phyloP scores from a whole-genome alignment of 2,329 filamentous ascomycete genomes.

The Xylariaceae sp. region DNA sequence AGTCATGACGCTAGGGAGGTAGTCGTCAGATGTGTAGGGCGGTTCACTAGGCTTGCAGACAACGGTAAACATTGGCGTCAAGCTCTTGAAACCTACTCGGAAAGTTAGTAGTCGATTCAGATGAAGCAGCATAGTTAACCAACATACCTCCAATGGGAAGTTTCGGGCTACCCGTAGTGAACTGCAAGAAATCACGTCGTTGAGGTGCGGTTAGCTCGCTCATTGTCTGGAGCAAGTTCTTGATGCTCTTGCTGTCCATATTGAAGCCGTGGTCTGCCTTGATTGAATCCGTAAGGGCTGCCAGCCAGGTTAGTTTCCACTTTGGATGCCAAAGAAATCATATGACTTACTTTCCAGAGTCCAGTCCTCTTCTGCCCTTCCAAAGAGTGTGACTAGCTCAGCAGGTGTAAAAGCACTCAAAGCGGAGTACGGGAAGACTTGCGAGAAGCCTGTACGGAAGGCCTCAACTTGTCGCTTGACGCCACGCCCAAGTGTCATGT shows the following conservation, averaged over 20 bases:
- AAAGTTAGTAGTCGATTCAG: conserved; percentile 30
- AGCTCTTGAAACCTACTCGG: conserved; percentile 80
- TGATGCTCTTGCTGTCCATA: conserved; percentile 94
- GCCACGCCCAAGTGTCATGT: conserved; percentile 85
- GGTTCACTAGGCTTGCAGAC: conserved; percentile 98
- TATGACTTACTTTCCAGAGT: conserved; percentile 81
- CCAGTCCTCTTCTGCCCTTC: conserved; percentile 92
- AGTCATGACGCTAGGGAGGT: conserved; percentile 99
- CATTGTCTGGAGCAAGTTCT: conserved; percentile 91
- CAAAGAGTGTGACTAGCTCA: conserved; percentile 93
- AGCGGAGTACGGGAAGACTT: conserved; percentile 93
- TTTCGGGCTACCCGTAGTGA: conserved; percentile 96
- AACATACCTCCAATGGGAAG: conserved; percentile 91
- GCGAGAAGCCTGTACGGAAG: conserved; percentile 86
- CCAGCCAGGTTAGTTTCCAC: conserved; percentile 21
- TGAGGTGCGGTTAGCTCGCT: conserved; percentile 73
- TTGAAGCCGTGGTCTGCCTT: conserved; percentile 99
- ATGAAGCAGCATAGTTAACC: conserved; percentile 1
- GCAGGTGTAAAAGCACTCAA: conserved; percentile 91
- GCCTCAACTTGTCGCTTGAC: conserved; percentile 87
- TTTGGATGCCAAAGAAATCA: conserved; percentile 11
- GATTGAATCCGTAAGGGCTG: conserved; percentile 94
- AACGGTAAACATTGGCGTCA: conserved; percentile 98
- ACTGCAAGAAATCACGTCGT: conserved; percentile 92
- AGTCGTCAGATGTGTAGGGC: conserved; percentile 91